Evolutionary conservation across 2,329 filamentous ascomycete species (phyloP).

Genomic region (Diaporthe destruens): DNA sequence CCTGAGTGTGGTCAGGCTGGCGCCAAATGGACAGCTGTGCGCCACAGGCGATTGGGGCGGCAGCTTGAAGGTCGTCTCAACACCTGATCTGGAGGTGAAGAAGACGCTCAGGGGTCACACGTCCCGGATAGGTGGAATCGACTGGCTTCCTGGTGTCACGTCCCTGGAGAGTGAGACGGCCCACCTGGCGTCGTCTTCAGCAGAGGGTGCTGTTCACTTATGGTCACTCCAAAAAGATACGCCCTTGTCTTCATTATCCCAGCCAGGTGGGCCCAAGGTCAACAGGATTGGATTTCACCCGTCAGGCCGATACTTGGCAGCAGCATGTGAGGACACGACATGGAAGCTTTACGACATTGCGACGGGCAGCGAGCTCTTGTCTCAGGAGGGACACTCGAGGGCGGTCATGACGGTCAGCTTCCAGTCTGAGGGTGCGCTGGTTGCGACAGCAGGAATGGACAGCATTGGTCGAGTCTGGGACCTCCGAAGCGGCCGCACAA

Average conservation of each 20-base stretch:
- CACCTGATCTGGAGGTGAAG: conserved; percentile 85
- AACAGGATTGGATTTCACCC: conserved; percentile 96
- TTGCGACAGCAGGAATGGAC: conserved; percentile 93
- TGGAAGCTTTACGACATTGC: conserved; percentile 97
- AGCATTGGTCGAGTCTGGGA: conserved; percentile 98
- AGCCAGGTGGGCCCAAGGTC: conserved; percentile 71
- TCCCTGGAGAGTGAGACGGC: conserved; percentile 76
- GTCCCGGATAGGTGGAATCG: conserved; percentile 88
- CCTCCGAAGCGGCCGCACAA: conserved; percentile 88
- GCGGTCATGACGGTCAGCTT: conserved; percentile 93
- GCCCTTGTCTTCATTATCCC: conserved; percentile 64
- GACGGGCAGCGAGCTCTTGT: conserved; percentile 83
- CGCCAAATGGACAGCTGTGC: conserved; percentile 84
- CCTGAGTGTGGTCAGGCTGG: conserved; percentile 91
- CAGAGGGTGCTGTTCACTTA: conserved; percentile 87
- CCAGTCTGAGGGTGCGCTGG: conserved; percentile 88
- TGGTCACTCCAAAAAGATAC: conserved; percentile 92
- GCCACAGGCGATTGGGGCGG: conserved; percentile 96
- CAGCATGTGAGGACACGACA: conserved; percentile 94
- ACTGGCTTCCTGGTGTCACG: conserved; percentile 90
- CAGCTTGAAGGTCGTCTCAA: conserved; percentile 85
- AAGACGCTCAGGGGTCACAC: conserved; percentile 84
- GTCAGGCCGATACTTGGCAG: conserved; percentile 88
- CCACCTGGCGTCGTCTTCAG: conserved; percentile 91
- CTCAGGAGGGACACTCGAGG: conserved; percentile 94